These are phyloP conservation scores for Celoporthe dispersa DNA, from an alignment of 2,329 filamentous ascomycete species.

Conservation along the genomic window DNA sequence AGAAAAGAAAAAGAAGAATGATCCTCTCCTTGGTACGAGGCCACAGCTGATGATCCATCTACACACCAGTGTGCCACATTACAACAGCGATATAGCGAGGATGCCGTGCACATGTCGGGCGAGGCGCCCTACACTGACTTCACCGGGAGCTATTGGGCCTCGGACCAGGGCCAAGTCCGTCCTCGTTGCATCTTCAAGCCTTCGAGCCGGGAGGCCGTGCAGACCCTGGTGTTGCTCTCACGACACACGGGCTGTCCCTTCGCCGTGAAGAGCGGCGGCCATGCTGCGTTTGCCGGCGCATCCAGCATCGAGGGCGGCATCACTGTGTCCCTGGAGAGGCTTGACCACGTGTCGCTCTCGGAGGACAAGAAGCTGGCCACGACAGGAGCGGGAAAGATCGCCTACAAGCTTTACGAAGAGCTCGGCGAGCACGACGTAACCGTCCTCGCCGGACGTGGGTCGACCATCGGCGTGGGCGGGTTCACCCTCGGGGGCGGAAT, in stretches of 20 bases:
- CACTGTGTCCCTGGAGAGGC: constrained; percentile 13
- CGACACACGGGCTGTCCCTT: constrained; percentile 19
- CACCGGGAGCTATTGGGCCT: constrained; percentile 28
- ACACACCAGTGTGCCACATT: neutral
- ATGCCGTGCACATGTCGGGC: constrained; percentile 17
- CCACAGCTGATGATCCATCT: neutral
- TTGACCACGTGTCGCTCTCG: constrained; percentile 7
- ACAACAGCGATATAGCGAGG: constrained; percentile 21
- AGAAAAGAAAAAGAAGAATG: neutral
- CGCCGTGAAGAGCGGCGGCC: constrained; percentile 21
- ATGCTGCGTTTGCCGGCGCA: constrained; percentile 15
- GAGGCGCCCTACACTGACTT: constrained; percentile 21
- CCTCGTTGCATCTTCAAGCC: constrained; percentile 25
- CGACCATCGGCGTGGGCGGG: constrained; percentile 16
- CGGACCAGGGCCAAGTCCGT: constrained; percentile 25
- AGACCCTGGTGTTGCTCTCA: constrained; percentile 8
- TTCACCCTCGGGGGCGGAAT: constrained; percentile 18
- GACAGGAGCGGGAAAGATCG: constrained; percentile 12
- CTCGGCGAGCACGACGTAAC: constrained; percentile 12
- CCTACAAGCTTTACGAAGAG: neutral
- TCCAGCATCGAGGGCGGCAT: constrained; percentile 19
- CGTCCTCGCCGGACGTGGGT: constrained; percentile 6
- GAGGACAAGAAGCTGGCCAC: neutral
- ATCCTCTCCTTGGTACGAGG: neutral
- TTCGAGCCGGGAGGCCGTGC: neutral